Evolutionary conservation across 495 filamentous ascomycete genomes (phyloP), one percentile per base, ranked within the genome.

Genomic region (Penicillium canescens): DNA sequence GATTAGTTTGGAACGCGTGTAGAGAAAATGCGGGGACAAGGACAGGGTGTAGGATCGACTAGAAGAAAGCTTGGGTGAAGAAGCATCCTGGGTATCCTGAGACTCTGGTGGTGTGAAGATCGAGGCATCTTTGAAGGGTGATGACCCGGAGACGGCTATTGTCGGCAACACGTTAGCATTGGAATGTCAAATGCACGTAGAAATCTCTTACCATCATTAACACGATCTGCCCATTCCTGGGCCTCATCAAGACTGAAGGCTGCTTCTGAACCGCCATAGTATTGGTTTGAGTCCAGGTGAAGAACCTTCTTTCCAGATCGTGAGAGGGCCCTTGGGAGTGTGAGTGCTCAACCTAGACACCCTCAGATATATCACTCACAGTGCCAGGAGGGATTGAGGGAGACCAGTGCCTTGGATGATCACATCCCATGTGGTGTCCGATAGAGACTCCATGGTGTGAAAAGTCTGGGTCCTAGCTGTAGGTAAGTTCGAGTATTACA

Each of bases 301-400:
- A 98, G 83, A 46, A 98, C 83, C 54, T 90, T 92, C 77, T 96
- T 96, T 59, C 85, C 84, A 31, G 92, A 94, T 59, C 95, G 86
- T 52, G 92, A 96, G 54, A 98, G 84, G 51, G 94, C 88, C 79
- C 93, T 96, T 85, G 63, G 35, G 41, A 59, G 37, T 71, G 72
- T 82, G 85, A 65, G 61, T 81, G 86, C 79, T 85, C 80, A 3
- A 44, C 50, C 39, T 21, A 50, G 63, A 64, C 37, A 55, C 40
- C 50, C 26, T 57, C 60, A 49, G 47, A 53, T 42, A 46, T 43
- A 26, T 54, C 43, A 76, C 89, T 79, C 82, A 98, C 94, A 96
- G 78, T 56, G 94, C 93, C 57, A 98, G 82, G 48, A 98, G 85
- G 40, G 92, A 97, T 69, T 96, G 89, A 59, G 85, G 81, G 57